A percentile compares a stretch with the other conserved stretches of the same genome.
Conservation (phyloP, 179 eudicot species). For the Amaranthus tricolor region DNA sequence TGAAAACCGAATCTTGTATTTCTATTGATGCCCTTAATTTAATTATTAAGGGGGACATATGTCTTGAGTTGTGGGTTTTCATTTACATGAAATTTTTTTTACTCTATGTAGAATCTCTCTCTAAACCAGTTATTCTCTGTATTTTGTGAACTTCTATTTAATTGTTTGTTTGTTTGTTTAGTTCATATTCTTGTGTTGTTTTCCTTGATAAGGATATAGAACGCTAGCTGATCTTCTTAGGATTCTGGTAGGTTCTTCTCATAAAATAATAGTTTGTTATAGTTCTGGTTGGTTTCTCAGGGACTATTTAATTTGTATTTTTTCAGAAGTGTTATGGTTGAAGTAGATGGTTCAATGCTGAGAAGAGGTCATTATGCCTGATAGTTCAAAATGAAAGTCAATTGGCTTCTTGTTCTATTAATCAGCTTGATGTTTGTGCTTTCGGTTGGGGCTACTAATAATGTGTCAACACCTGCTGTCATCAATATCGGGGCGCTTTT, state of each 20-base stretch:
- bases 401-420: slow-evolving; percentile 36
- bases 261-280: background rate
- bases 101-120: slow-evolving; percentile 12
- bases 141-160: background rate
- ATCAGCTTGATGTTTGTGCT: slow-evolving; percentile 31
- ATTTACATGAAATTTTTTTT: background rate
- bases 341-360: slow-evolving; percentile 24
- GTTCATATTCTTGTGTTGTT: background rate
- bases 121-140: background rate
- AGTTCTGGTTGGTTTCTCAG: slow-evolving; percentile 4
- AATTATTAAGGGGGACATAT: background rate
- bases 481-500: slow-evolving; percentile 84
- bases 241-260: background rate
- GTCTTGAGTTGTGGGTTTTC: slow-evolving; percentile 1
- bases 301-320: slow-evolving; percentile 7
- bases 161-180: background rate
- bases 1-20: slow-evolving; percentile 11
- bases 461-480: slow-evolving; percentile 60
- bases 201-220: background rate
- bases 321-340: slow-evolving; percentile 25
- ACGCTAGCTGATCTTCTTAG: too few species aligned
- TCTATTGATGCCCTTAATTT: slow-evolving; percentile 3
- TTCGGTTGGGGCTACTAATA: slow-evolving; percentile 39
- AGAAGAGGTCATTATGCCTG: slow-evolving; percentile 26
- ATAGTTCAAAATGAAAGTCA: slow-evolving; percentile 33